A percentile compares a stretch with the other conserved stretches of the same genome.
Conservation (phyloP, 768 basidiomycete genomes). For the Filobasidium floriforme region DNA sequence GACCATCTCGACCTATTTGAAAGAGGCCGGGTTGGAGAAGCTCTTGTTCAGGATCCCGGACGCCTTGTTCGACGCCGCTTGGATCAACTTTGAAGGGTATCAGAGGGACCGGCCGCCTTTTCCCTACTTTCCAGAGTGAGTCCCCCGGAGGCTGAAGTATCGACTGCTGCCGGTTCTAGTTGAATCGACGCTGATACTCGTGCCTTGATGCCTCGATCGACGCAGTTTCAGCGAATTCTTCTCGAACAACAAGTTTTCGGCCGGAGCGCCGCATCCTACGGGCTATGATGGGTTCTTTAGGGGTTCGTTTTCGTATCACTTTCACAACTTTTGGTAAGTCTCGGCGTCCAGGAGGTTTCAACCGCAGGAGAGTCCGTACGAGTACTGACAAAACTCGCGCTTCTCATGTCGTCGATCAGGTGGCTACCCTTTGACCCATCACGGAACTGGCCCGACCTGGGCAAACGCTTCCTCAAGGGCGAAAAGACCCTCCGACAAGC, state of each 20-base stretch:
- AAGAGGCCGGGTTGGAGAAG: conserved; percentile 76
- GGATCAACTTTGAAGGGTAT: conserved; percentile 87
- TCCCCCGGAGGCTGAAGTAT: conserved; percentile 28
- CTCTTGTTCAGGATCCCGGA: conserved; percentile 83
- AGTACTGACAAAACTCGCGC: background rate
- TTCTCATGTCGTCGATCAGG: too few species aligned
- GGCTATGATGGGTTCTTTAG: conserved; percentile 92
- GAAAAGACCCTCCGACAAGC: conserved; percentile 60
- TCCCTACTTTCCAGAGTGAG: conserved; percentile 80
- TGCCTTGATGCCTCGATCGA: too few species aligned
- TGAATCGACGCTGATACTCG: background rate
- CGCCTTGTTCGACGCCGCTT: conserved; percentile 92
- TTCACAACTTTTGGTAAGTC: conserved; percentile 54
- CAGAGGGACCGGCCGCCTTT: conserved; percentile 89
- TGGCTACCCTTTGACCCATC: conserved; percentile 90
- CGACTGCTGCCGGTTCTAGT: conserved; percentile 8
- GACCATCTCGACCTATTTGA: conserved; percentile 81
- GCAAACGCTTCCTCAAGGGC: conserved; percentile 64
- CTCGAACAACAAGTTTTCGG: conserved; percentile 48
- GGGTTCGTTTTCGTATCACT: conserved; percentile 93
- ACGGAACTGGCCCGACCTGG: conserved; percentile 94
- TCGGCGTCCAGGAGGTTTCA: background rate
- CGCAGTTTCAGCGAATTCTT: conserved; percentile 69
- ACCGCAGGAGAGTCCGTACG: background rate
- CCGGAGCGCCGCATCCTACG: conserved; percentile 74